These are phyloP conservation scores for Golubevia sp. DNA, from an alignment of 1,284 basidiomycete genomes.

Conservation along the genomic window DNA sequence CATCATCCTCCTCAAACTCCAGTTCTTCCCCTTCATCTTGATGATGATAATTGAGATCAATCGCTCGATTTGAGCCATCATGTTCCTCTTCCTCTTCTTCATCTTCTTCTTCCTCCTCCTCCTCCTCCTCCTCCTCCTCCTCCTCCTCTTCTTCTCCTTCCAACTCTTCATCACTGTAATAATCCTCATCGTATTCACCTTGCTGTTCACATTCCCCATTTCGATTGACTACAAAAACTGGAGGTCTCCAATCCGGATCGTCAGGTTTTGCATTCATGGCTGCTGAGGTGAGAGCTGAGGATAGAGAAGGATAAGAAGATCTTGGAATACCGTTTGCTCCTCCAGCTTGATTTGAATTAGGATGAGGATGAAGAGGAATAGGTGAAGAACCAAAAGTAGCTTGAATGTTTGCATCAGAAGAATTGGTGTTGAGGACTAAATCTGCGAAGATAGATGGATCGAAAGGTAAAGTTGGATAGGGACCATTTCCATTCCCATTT, in stretches of 20 bases:
- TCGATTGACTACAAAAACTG: slow-evolving; percentile 50
- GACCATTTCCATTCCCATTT: slow-evolving; percentile 3
- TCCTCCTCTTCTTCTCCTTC: slow-evolving; percentile 22
- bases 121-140: slow-evolving; percentile 3
- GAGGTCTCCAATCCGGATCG: slow-evolving; percentile 4
- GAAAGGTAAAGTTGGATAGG: slow-evolving; percentile 41
- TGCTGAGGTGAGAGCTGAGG: neutral
- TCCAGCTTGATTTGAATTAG: slow-evolving; percentile 9
- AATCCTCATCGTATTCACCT: slow-evolving; percentile 21
- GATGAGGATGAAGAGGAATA: slow-evolving; percentile 38
- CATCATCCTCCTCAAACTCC: too few species aligned
- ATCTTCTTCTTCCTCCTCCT: slow-evolving; percentile 13
- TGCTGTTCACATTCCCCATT: slow-evolving; percentile 30
- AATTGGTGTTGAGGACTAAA: slow-evolving; percentile 41
- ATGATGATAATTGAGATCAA: slow-evolving; percentile 17
- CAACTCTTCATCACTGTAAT: slow-evolving; percentile 50
- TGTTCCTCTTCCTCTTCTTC: slow-evolving; percentile 20
- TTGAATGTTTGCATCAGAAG: neutral
- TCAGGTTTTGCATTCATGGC: slow-evolving; percentile 16
- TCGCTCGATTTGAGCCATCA: neutral
- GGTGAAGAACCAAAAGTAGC: slow-evolving; percentile 9
- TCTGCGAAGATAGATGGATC: slow-evolving; percentile 56
- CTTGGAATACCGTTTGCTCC: too few species aligned
- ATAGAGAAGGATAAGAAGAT: too few species aligned
- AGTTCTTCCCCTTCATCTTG: too few species aligned